Evolutionary conservation across 345 rosid genomes (phyloP).

Genomic region (Syzygium aqueum): DNA sequence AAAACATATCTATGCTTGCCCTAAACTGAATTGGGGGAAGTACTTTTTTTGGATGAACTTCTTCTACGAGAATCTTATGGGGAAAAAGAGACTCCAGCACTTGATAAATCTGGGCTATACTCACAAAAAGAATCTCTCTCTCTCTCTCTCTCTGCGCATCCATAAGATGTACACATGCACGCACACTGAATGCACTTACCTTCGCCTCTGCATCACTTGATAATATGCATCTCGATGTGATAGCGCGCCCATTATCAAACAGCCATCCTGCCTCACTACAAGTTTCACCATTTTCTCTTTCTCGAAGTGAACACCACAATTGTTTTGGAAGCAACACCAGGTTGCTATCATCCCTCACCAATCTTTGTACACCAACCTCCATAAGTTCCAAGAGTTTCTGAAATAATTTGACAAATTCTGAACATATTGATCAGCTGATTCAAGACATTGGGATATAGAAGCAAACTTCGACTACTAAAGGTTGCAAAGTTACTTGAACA

Average conservation of each 20-base stretch:
- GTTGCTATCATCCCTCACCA: conserved; percentile 41
- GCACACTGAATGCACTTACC: conserved; percentile 21
- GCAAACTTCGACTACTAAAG: not conserved
- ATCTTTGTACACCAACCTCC: conserved; percentile 26
- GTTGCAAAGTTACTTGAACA: not conserved
- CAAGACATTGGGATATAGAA: not conserved
- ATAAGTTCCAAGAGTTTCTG: conserved; percentile 36
- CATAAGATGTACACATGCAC: not conserved
- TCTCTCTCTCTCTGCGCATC: not conserved
- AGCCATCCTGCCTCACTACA: conserved; percentile 66
- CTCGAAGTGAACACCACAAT: conserved; percentile 62
- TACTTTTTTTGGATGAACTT: not conserved
- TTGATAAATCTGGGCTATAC: not conserved
- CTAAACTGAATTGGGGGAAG: not conserved
- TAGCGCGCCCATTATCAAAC: conserved; percentile 36
- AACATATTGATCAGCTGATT: not conserved
- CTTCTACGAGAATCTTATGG: not conserved
- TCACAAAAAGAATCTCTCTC: not conserved
- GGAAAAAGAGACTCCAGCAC: not conserved
- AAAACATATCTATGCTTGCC: not conserved
- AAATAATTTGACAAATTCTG: not conserved
- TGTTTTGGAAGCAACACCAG: conserved; percentile 66
- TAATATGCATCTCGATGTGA: conserved; percentile 59
- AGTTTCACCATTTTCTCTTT: conserved; percentile 29
- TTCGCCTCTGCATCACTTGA: conserved; percentile 41